These are phyloP conservation scores for Rhodotorula sp. DNA, from an alignment of 1,284 basidiomycete species.

Conservation along the genomic window DNA sequence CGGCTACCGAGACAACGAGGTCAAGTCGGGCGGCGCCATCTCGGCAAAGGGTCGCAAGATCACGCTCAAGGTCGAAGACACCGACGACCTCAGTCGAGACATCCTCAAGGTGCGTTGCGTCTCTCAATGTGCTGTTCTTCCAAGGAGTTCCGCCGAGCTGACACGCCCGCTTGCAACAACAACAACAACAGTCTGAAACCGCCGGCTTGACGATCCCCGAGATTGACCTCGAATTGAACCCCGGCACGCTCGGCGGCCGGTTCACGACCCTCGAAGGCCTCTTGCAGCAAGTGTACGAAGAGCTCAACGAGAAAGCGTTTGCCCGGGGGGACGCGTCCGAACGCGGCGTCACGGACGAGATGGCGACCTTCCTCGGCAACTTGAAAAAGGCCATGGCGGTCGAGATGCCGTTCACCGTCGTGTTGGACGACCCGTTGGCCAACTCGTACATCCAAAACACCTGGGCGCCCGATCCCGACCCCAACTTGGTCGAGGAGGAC, in stretches of 20 bases:
- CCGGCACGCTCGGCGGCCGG: slow-evolving; percentile 94
- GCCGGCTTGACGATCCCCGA: slow-evolving; percentile 89
- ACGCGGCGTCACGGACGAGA: slow-evolving; percentile 58
- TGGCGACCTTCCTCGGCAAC: slow-evolving; percentile 72
- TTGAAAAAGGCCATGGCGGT: slow-evolving; percentile 78
- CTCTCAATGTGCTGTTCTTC: background rate
- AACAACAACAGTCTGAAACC: slow-evolving; percentile 90
- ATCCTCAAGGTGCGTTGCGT: slow-evolving; percentile 72
- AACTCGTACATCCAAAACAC: slow-evolving; percentile 96
- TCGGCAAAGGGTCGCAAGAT: slow-evolving; percentile 81
- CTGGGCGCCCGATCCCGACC: slow-evolving; percentile 54
- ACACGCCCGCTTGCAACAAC: no score
- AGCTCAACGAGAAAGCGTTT: slow-evolving; percentile 88
- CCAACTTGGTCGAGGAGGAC: slow-evolving; percentile 61
- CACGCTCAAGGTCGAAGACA: slow-evolving; percentile 84
- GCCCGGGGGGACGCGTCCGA: slow-evolving; percentile 62
- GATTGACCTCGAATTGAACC: slow-evolving; percentile 85
- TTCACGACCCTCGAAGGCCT: slow-evolving; percentile 98
- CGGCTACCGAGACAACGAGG: slow-evolving; percentile 96
- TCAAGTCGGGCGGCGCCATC: slow-evolving; percentile 90
- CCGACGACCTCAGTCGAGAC: slow-evolving; percentile 90
- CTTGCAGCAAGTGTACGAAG: slow-evolving; percentile 90
- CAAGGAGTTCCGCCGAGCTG: background rate
- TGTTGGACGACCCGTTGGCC: slow-evolving; percentile 91
- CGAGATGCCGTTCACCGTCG: slow-evolving; percentile 77